Percentiles rank a stretch among this genome's conserved stretches.
phyloP scores from a whole-genome alignment of 1,284 basidiomycete species.

The Pseudozyma hubeiensis region DNA sequence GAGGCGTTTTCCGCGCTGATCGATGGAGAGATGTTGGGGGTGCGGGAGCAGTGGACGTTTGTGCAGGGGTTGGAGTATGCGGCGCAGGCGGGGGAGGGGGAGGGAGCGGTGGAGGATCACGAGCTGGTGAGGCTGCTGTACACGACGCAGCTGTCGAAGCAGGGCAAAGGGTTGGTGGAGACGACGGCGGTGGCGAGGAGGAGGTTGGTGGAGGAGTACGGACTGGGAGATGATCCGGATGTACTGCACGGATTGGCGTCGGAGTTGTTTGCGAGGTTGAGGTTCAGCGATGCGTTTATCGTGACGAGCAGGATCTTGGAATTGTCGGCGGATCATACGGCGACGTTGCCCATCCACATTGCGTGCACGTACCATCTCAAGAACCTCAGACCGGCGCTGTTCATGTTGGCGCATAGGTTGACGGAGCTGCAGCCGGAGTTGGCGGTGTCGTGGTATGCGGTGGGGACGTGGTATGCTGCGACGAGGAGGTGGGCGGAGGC shows the following conservation, averaged over 20 bases:
- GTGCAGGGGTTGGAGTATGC: constrained; percentile 84
- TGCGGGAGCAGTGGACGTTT: constrained; percentile 83
- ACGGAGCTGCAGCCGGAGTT: constrained; percentile 90
- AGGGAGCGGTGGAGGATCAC: constrained; percentile 75
- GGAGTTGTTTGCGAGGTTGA: constrained; percentile 84
- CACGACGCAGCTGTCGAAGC: constrained; percentile 86
- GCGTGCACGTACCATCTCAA: constrained; percentile 96
- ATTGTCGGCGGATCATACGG: constrained; percentile 56
- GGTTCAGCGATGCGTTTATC: constrained; percentile 92
- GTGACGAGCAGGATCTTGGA: constrained; percentile 74
- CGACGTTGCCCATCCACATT: constrained; percentile 85
- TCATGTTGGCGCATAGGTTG: constrained; percentile 93
- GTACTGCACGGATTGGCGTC: constrained; percentile 92
- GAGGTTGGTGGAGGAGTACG: constrained; percentile 77
- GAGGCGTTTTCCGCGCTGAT: constrained; percentile 93
- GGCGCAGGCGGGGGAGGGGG: constrained; percentile 77
- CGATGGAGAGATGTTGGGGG: constrained; percentile 77
- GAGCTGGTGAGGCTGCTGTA: constrained; percentile 92
- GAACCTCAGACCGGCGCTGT: constrained; percentile 89
- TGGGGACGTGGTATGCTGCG: constrained; percentile 94
- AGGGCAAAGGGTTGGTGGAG: constrained; percentile 51
- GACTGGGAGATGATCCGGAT: constrained; percentile 87
- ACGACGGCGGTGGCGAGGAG: constrained; percentile 48
- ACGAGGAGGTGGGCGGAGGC: constrained; percentile 76
- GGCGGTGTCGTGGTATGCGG: constrained; percentile 96